Conservation (phyloP, 306 rosid genomes). For the Acacia crassicarpa region DNA sequence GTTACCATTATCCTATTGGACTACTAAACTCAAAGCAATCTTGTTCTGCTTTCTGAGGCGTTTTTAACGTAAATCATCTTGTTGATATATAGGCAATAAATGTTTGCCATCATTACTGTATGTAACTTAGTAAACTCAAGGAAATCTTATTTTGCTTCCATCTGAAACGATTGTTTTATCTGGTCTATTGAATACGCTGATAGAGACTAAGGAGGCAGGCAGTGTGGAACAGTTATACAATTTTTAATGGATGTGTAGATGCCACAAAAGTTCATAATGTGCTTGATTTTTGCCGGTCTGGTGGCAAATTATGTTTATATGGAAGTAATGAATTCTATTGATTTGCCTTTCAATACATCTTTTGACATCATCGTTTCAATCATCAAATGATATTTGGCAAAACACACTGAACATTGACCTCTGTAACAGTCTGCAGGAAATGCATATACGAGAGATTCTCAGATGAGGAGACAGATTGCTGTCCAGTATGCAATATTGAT, state of each 20-base stretch:
- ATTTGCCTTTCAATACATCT: background rate
- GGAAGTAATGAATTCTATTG: conserved; percentile 2
- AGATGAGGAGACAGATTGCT: conserved; percentile 79
- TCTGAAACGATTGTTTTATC: background rate
- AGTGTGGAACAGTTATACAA: conserved; percentile 6
- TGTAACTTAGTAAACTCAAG: background rate
- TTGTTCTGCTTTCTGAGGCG: background rate
- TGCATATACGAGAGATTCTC: conserved; percentile 84
- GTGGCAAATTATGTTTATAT: background rate
- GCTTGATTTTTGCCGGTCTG: background rate
- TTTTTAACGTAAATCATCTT: background rate
- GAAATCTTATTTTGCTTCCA: background rate
- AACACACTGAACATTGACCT: conserved; percentile 28
- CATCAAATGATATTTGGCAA: conserved; percentile 27
- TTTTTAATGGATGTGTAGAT: conserved; percentile 2
- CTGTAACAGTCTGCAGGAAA: conserved; percentile 84
- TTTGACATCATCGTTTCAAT: background rate
- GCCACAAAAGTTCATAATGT: background rate
- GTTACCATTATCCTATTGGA: background rate
- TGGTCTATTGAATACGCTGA: background rate
- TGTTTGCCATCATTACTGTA: background rate
- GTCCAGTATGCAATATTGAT: conserved; percentile 91
- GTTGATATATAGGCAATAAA: background rate
- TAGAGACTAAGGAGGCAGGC: background rate
- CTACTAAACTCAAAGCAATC: background rate